phyloP scores from a whole-genome alignment of 164 flowering plant species.

The Berberis thunbergii region DNA sequence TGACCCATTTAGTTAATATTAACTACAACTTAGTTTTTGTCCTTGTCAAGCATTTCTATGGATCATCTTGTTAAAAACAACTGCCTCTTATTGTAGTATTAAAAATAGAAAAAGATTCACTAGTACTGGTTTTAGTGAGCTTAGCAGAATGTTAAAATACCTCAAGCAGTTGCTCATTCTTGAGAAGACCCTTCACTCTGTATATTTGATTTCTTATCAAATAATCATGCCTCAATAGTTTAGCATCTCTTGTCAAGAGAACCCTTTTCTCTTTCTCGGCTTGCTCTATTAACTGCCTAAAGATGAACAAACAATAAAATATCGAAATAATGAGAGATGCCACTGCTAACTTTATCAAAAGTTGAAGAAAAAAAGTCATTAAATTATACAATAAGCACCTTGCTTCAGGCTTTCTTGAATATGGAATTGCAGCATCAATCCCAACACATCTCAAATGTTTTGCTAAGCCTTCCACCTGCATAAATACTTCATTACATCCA shows the following conservation, averaged over 20 bases:
- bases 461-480: too few species aligned
- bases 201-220: conserved; percentile 68
- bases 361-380: background rate
- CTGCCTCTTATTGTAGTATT: background rate
- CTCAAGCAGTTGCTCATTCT: conserved; percentile 91
- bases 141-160: conserved; percentile 23
- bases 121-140: background rate
- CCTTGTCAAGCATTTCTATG: too few species aligned
- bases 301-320: background rate
- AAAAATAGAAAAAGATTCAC: background rate
- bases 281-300: conserved; percentile 72
- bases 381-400: too few species aligned
- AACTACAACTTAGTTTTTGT: too few species aligned
- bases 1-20: too few species aligned
- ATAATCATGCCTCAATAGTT: conserved; percentile 69
- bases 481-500: too few species aligned
- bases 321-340: background rate
- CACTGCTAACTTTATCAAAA: background rate
- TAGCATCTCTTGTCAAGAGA: conserved; percentile 84
- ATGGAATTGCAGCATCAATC: too few species aligned
- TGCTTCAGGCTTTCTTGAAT: too few species aligned
- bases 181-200: conserved; percentile 70
- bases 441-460: too few species aligned
- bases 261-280: conserved; percentile 78
- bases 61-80: background rate